Evolutionary conservation across 495 filamentous ascomycete genomes (phyloP).

Genomic region (Aspergillus biplanus): DNA sequence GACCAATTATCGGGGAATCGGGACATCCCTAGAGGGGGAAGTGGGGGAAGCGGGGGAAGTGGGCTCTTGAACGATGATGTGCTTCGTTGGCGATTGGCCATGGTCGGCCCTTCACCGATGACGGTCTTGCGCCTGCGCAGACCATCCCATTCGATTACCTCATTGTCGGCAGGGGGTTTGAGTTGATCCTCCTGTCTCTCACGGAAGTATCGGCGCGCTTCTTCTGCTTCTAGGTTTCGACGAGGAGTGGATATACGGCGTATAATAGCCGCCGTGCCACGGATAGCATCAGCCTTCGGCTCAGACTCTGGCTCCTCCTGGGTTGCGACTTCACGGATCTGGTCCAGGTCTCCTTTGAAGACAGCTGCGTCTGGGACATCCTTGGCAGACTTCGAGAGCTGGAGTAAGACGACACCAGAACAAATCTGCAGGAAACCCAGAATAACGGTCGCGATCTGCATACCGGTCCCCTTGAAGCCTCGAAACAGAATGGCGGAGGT

Average conservation of each 20-base stretch:
- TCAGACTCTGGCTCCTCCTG: slow-evolving; percentile 94
- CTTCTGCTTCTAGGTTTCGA: slow-evolving; percentile 78
- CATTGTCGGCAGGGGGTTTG: slow-evolving; percentile 73
- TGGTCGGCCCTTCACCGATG: slow-evolving; percentile 51
- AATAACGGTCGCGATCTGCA: slow-evolving; percentile 84
- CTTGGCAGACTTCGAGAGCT: slow-evolving; percentile 97
- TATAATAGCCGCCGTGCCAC: slow-evolving; percentile 88
- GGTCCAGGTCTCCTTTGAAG: slow-evolving; percentile 90
- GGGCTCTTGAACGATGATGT: slow-evolving; percentile 48
- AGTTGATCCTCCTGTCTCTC: slow-evolving; percentile 74
- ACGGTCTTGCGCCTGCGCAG: slow-evolving; percentile 81
- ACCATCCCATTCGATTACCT: slow-evolving; percentile 91
- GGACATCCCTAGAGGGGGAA: slow-evolving; percentile 89
- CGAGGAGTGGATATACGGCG: slow-evolving; percentile 77
- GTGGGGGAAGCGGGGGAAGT: slow-evolving; percentile 77
- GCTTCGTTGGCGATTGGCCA: slow-evolving; percentile 29
- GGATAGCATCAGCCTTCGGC: slow-evolving; percentile 94
- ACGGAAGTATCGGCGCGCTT: slow-evolving; percentile 76
- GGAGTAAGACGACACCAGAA: slow-evolving; percentile 90
- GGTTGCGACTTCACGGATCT: slow-evolving; percentile 91
- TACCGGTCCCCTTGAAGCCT: slow-evolving; percentile 86
- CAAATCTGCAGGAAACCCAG: slow-evolving; percentile 96
- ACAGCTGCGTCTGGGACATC: slow-evolving; percentile 94
- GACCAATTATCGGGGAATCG: slow-evolving; percentile 67
- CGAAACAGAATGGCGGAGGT: slow-evolving; percentile 91